Conservation (phyloP, 2,329 filamentous ascomycete genomes). For the Pseudocercospora fijiensis region DNA sequence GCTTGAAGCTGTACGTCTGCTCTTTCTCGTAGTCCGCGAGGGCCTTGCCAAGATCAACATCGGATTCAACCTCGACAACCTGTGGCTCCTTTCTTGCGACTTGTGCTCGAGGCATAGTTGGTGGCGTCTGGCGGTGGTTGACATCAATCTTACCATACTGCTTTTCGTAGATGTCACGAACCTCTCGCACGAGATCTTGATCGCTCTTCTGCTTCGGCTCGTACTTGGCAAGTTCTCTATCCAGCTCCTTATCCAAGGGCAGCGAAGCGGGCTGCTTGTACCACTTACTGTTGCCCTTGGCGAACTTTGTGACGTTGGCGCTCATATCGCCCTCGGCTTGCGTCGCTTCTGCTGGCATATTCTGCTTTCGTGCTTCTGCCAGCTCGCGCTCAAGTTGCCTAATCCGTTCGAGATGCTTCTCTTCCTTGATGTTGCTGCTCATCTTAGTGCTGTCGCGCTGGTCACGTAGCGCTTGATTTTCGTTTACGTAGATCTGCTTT, state of each 20-base stretch:
- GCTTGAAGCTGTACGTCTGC: constrained; percentile 23
- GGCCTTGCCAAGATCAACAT: constrained; percentile 28
- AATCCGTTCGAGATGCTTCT: constrained; percentile 25
- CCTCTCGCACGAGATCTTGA: constrained; percentile 39
- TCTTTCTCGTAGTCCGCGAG: constrained; percentile 32
- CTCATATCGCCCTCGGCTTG: constrained; percentile 43
- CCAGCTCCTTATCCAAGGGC: constrained; percentile 9
- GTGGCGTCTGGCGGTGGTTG: constrained; percentile 28
- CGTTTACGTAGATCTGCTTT: constrained; percentile 24
- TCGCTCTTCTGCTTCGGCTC: constrained; percentile 31
- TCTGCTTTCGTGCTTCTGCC: constrained; percentile 4
- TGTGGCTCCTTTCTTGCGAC: constrained; percentile 11
- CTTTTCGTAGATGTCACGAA: constrained; percentile 46
- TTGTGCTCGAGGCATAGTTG: neutral
- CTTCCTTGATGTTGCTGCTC: constrained; percentile 23
- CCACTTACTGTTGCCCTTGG: constrained; percentile 37
- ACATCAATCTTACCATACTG: constrained; percentile 43
- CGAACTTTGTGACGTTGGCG: constrained; percentile 39
- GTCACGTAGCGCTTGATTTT: constrained; percentile 23
- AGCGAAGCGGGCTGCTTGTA: constrained; percentile 38
- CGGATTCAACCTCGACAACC: constrained; percentile 27
- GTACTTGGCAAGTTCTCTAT: constrained; percentile 14
- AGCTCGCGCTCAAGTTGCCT: constrained; percentile 24
- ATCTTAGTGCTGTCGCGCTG: constrained; percentile 26
- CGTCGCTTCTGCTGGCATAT: constrained; percentile 18